Conservation (phyloP, 75 land plant species). For the Cryptomeria japonica region DNA sequence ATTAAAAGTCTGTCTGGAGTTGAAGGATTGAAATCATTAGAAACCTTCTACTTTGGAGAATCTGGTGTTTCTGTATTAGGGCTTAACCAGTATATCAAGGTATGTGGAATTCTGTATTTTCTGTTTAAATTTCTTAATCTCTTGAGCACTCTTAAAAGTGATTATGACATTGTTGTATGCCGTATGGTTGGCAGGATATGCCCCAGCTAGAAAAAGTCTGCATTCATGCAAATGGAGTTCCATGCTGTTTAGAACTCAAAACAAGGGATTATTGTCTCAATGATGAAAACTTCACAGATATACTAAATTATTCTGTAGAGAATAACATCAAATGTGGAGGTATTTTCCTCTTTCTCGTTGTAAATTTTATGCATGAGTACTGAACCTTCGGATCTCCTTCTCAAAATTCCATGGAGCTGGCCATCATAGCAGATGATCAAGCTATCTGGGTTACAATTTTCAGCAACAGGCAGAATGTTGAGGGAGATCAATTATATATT, state of each 20-base stretch:
- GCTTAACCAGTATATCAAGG: background rate
- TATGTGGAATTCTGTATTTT: background rate
- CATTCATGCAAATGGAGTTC: background rate
- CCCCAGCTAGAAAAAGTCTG: background rate
- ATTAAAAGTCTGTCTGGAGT: background rate
- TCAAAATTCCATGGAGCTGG: no score
- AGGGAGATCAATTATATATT: background rate
- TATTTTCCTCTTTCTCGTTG: background rate
- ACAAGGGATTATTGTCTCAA: background rate
- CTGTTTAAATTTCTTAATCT: background rate
- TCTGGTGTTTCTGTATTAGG: background rate
- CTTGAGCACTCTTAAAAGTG: background rate
- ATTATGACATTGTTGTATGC: background rate
- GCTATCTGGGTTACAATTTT: background rate
- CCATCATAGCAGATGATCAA: no score
- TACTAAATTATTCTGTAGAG: background rate
- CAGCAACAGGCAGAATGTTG: background rate
- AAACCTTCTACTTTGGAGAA: background rate
- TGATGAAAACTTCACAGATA: background rate
- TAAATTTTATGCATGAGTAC: background rate
- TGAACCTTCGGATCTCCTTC: background rate
- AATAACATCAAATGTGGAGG: background rate
- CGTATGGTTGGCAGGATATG: background rate
- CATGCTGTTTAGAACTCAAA: background rate
- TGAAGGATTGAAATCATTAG: background rate